These are phyloP conservation scores for Talaromyces funiculosus DNA, from an alignment of 2,329 filamentous ascomycete species.

Conservation along the genomic window DNA sequence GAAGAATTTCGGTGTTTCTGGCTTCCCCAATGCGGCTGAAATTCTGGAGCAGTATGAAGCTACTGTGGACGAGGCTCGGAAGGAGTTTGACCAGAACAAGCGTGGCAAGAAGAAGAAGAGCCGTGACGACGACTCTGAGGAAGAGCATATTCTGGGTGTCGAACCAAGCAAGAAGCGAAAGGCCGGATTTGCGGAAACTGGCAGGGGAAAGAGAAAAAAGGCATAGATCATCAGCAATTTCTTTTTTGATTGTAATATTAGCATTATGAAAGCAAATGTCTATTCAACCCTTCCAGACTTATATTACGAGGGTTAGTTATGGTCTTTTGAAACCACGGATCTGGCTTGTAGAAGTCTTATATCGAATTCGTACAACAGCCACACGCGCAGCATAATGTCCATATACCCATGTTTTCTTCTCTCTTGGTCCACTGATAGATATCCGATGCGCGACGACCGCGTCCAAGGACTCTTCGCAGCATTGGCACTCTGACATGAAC, in stretches of 20 bases:
- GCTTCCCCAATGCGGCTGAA: slow-evolving; percentile 14
- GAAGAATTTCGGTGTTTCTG: slow-evolving; percentile 28
- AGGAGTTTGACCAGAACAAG: slow-evolving; percentile 7
- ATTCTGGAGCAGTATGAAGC: slow-evolving; percentile 6
- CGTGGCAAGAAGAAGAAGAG: slow-evolving; percentile 9
- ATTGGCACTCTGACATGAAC: neutral
- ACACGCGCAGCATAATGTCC: neutral
- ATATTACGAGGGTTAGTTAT: neutral
- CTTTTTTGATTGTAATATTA: neutral
- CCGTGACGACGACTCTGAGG: neutral
- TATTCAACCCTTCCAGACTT: neutral
- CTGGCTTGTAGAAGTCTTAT: neutral
- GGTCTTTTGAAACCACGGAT: neutral
- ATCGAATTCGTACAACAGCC: neutral
- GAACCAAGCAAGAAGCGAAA: slow-evolving; percentile 10
- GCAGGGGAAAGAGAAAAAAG: slow-evolving; percentile 11
- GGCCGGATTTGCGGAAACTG: slow-evolving; percentile 4
- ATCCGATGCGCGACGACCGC: neutral
- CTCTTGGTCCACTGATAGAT: neutral
- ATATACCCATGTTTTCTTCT: neutral
- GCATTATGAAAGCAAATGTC: neutral
- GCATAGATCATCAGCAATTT: neutral
- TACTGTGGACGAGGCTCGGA: neutral
- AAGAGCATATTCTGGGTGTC: slow-evolving; percentile 11
- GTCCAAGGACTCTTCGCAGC: neutral